A percentile compares a stretch with the other conserved stretches of the same genome.
phyloP scores from a whole-genome alignment of 164 flowering plant genomes.

The Liquidambar formosana region DNA sequence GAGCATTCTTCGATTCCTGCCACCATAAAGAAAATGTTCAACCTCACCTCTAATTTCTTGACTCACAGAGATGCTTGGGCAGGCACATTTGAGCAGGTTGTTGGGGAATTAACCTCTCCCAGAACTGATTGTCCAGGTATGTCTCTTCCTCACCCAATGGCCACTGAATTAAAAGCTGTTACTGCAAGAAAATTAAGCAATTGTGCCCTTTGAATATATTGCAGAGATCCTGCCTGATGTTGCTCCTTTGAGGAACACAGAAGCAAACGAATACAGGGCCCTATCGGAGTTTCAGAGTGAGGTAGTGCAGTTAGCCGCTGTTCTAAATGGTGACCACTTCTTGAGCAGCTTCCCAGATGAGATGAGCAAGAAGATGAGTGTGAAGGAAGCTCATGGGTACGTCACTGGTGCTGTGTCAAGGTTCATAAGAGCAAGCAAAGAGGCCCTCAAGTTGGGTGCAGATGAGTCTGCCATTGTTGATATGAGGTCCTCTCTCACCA shows the following conservation, averaged over 20 bases:
- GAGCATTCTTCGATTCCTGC: slow-evolving; percentile 97
- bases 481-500: slow-evolving; percentile 93
- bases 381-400: slow-evolving; percentile 71
- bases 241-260: slow-evolving; percentile 46
- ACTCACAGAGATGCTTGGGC: slow-evolving; percentile 99
- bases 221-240: slow-evolving; percentile 62
- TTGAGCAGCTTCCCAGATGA: slow-evolving; percentile 78
- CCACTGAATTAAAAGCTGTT: too few relatives aligned
- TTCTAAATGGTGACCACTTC: slow-evolving; percentile 82
- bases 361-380: slow-evolving; percentile 74
- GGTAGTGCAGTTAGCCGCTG: slow-evolving; percentile 81
- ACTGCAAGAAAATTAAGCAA: too few relatives aligned
- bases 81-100: slow-evolving; percentile 85
- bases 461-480: slow-evolving; percentile 83
- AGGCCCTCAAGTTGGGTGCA: slow-evolving; percentile 83
- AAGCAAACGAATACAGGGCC: slow-evolving; percentile 41
- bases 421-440: slow-evolving; percentile 79
- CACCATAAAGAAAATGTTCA: slow-evolving; percentile 90
- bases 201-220: slow-evolving; percentile 18
- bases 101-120: slow-evolving; percentile 62
- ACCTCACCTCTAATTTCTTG: slow-evolving; percentile 79
- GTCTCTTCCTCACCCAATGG: slow-evolving; percentile 20
- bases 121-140: slow-evolving; percentile 83
- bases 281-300: slow-evolving; percentile 78
- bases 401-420: slow-evolving; percentile 73